Evolutionary conservation across 2,329 filamentous ascomycete genomes (phyloP), one percentile per base, ranked within the genome.

Genomic region (Clonostachys byssicola): DNA sequence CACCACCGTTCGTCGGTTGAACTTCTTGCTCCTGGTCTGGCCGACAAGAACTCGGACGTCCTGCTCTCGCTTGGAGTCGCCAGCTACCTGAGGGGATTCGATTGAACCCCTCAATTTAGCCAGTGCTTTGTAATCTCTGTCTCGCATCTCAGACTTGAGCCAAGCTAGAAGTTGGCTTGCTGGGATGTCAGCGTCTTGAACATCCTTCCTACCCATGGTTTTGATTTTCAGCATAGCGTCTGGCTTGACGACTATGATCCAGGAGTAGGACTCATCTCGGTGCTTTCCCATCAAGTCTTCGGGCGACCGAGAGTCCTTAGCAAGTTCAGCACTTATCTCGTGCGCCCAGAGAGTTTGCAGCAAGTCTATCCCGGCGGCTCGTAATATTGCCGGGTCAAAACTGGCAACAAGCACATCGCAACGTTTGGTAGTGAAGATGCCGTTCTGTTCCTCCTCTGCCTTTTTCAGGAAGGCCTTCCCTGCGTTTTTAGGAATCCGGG

Each of bases 401-500:
- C 90, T 92, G 12, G 91, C 88, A 36, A 99, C 85, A 4, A 97
- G 81, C 13, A 94, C 88, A 63, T 97, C 92, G 59, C 92, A 96
- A 75, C 86, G 72, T 61, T 81, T 81, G 10, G 75, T 75, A 33
- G 73, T 77, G 66, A 87, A 88, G 16, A 83, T 71, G 6, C 75
- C 67, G 52, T 74, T 73, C 3, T 71, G 58, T 49, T 90, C 86
- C 35, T 85, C 81, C 48, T 88, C 81, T 8, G 73, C 60, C 56
- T 86, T 89, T 64, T 88, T 92, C n/a, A 87, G 63, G 51, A 85
- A 88, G 0, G 73, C 67, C 52, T 78, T 81, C 4, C 73, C 70
- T 2, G 70, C 70, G 36, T 69, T 65, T 47, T 81, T 81, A 4
- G 79, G 71, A 61, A 89, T 82, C 39, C 81, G 81, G 7, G 85